These are phyloP conservation scores for Stevia rebaudiana DNA, from an alignment of 140 eudicot genomes.

Conservation along the genomic window DNA sequence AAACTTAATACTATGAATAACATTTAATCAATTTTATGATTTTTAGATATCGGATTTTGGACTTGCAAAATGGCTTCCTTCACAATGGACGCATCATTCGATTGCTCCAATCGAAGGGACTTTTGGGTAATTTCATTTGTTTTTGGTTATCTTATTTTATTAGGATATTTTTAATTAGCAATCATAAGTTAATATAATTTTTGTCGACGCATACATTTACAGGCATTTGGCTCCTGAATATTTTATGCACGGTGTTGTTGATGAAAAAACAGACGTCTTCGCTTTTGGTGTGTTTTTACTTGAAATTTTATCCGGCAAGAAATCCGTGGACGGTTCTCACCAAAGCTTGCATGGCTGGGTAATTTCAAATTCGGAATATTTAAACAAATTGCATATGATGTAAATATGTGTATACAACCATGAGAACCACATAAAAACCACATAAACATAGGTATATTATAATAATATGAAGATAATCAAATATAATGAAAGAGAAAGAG, in stretches of 20 bases:
- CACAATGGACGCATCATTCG: constrained; percentile 99
- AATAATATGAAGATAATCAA: no score
- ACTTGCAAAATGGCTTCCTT: constrained; percentile 96
- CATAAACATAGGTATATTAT: no score
- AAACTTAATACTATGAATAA: neutral
- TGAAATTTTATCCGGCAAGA: constrained; percentile 75
- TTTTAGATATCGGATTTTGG: constrained; percentile 92
- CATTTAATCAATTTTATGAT: neutral
- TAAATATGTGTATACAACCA: no score
- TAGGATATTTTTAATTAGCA: no score
- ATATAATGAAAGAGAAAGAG: no score
- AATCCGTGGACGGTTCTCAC: constrained; percentile 79
- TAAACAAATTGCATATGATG: no score
- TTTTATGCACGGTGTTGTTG: constrained; percentile 91
- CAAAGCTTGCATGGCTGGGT: constrained; percentile 96
- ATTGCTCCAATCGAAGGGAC: constrained; percentile 97
- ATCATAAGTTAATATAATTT: neutral
- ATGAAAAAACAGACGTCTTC: constrained; percentile 90
- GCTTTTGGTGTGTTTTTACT: constrained; percentile 88
- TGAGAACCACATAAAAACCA: no score
- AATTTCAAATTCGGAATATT: neutral
- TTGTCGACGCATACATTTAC: constrained; percentile 1
- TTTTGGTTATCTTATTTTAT: neutral
- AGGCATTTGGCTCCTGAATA: constrained; percentile 97
- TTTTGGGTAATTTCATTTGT: constrained; percentile 57